Evolutionary conservation across 106 monocot species (phyloP), one percentile per base, ranked within the genome.

Genomic region (Allium cepa): DNA sequence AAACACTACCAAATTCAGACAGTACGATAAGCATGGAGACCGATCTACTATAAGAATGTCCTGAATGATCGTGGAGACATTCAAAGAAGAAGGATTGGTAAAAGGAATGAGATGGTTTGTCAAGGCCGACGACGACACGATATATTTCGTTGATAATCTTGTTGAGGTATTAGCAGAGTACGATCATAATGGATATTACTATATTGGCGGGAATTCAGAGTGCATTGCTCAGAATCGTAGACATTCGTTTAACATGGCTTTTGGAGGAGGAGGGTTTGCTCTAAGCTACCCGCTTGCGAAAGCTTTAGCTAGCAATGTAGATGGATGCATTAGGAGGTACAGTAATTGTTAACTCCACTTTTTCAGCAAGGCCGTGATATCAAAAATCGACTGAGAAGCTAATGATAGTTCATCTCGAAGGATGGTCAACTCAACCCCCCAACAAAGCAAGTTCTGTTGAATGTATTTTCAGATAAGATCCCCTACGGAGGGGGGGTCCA

Each of bases 231-330:
- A 81, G 53, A 86, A 86, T 69, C 75, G 73, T 18, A 46, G 61
- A 51, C 76, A 79, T 73, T 69, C 81, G 6, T 73, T 69, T 57
- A 55, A 46, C 53, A 86, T 81, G 85, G 85, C 85, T 47, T 81
- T 75, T 60, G 85, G 85, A 3, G 85, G 85, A 11, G 81, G 69
- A 17, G 85, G 85, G 5, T 69, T 86, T 57, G 85, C 85, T 11
- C 55, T 86, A 52, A 86, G 85, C 73, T 64, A 69, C 46, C 69
- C 85, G 1, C 72, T 86, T 8, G 85, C 81, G 0, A 71, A 26
- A 8, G 59, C 75, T 15, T 70, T 86, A 9, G 64, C 67, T 4
- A 62, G 45, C 45, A 72, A 78, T 56, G 68, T 77, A 58, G 82
- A 82, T 49, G 57, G 63, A 6, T 87, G 82, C 60, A 60, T 87